Conservation (phyloP, 106 monocot genomes). For the Acorus calamus region DNA sequence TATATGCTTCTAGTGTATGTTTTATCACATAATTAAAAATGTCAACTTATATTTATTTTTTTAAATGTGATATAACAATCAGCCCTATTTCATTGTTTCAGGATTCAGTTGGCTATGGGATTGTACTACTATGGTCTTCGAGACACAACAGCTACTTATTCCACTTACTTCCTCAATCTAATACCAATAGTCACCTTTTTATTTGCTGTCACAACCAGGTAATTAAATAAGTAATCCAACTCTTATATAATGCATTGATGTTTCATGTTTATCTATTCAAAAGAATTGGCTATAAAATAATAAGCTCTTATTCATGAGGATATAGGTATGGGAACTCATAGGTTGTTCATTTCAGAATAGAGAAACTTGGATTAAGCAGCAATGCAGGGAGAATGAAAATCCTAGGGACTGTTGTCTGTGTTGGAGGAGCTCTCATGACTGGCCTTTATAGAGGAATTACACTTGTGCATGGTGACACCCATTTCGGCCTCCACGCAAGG, state of each 20-base stretch:
- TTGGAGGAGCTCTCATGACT: conserved; percentile 31
- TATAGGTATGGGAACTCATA: too few relatives aligned
- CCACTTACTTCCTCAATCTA: conserved; percentile 45
- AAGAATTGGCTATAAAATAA: too few relatives aligned
- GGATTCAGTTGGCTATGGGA: conserved; percentile 26
- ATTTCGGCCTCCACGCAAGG: background rate
- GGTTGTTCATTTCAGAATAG: conserved; percentile 7
- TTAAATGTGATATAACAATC: too few relatives aligned
- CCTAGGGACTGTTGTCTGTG: conserved; percentile 11
- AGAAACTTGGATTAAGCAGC: conserved; percentile 11
- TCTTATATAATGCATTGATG: background rate
- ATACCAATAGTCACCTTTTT: conserved; percentile 52
- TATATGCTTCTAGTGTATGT: too few relatives aligned
- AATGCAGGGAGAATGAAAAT: conserved; percentile 20
- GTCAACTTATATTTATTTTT: too few relatives aligned
- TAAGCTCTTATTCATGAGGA: too few relatives aligned
- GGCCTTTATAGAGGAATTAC: conserved; percentile 52
- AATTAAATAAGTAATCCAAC: background rate
- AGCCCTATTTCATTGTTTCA: conserved; percentile 8
- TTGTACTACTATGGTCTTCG: conserved; percentile 59
- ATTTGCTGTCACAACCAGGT: conserved; percentile 47
- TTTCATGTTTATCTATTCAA: background rate
- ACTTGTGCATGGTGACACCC: conserved; percentile 22
- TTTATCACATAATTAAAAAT: too few relatives aligned
- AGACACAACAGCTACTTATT: conserved; percentile 50